Conservation (phyloP, 2,329 filamentous ascomycete genomes). For the Epichloe glyceriae region DNA sequence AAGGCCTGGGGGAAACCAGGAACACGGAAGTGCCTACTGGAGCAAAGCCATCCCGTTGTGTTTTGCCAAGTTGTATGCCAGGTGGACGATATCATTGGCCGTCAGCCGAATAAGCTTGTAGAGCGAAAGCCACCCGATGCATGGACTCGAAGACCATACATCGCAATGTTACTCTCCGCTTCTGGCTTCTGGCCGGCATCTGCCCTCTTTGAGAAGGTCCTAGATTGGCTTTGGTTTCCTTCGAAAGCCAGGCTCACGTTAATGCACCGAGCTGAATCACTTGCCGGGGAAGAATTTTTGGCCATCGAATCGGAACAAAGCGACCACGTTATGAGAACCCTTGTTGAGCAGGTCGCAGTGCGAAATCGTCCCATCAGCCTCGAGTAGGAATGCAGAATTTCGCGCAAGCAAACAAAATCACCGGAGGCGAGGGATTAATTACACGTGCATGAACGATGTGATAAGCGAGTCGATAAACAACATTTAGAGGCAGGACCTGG, state of each 20-base stretch:
- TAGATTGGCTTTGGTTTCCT: background rate
- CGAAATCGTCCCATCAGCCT: background rate
- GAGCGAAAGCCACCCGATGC: background rate
- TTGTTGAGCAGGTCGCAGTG: background rate
- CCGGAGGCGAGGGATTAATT: background rate
- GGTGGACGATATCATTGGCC: background rate
- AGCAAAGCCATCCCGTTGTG: background rate
- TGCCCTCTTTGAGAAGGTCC: background rate
- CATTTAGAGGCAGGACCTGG: no score
- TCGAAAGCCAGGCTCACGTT: no score
- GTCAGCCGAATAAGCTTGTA: background rate
- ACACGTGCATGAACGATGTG: no score
- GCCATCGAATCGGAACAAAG: background rate
- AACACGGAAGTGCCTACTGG: background rate
- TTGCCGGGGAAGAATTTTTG: no score
- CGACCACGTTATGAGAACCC: background rate
- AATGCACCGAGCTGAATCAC: no score
- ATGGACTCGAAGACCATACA: no score
- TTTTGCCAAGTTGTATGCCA: background rate
- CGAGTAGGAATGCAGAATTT: background rate
- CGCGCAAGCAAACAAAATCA: background rate
- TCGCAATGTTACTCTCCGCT: background rate
- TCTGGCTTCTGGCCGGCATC: background rate
- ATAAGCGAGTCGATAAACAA: no score
- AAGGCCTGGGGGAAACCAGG: no score